Base-by-base conservation (phyloP, 148 eudicot species). In the Chenopodium album region DNA sequence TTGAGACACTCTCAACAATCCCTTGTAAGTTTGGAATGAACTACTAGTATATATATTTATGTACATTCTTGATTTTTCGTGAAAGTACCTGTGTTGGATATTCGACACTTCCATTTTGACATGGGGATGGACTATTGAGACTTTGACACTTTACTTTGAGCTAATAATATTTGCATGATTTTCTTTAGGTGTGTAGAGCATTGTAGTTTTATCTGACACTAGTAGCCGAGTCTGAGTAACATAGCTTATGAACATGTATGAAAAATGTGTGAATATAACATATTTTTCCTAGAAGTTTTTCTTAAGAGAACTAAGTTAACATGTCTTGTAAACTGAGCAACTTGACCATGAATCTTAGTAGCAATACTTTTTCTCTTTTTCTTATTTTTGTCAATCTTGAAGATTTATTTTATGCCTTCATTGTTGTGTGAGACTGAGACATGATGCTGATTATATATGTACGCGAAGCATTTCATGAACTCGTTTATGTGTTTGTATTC, bases 1-100 rank as follows among this genome's bases (percentile, higher is more conserved):
- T 89, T 28, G 59, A 84, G 13, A 94, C 94, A 2, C 86, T 96
- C 23, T 41, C 32, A 46, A 73, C 65, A n/a, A 85, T 92, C 32
- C 56, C 31, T 34, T 72, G 99, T 96, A 90, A 94, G 99, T 20
- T 71, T 13, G 62, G 62, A 56, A 17, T 19, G 44, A 41, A 41
- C 16, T 1, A 29, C 23, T 29, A 29, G 1, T 29, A 29, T 31
- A 64, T 29, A 23, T 9, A 4, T 22, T 32, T 31, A 64, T 16
- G 37, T 31, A 19, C 20, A 56, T 19, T 17, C 22, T 56, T 56
- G 22, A 56, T 56, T 56, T 56, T 4, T 17, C 62, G 3, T 52
- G 56, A 52, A 56, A 56, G 22, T 56, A 56, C 6, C n/a, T 16
- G 62, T 14, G 62, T 56, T 11, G 10, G 46, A 17, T 69, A 14